Evolutionary conservation across 148 eudicot species (phyloP).

Genomic region (Cornus florida): DNA sequence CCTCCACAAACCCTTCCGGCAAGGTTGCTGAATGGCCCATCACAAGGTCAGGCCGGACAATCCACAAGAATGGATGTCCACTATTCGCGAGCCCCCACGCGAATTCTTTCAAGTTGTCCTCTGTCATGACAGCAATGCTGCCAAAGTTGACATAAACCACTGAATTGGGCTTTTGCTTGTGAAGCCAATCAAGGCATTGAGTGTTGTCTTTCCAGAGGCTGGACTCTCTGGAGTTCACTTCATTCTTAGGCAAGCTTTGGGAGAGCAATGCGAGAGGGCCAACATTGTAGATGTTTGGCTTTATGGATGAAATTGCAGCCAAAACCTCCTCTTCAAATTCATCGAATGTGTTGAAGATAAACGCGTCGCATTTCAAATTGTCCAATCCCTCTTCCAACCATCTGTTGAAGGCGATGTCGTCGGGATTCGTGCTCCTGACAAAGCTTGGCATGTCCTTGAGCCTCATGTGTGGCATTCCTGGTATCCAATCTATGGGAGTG

Average conservation of each 20-base stretch:
- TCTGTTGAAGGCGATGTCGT: slow-evolving; percentile 16
- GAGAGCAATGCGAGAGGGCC: slow-evolving; percentile 7
- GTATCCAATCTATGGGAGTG: slow-evolving; percentile 13
- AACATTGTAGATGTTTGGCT: slow-evolving; percentile 1
- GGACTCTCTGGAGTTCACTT: neutral
- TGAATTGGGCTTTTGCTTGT: neutral
- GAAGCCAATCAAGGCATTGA: slow-evolving; percentile 3
- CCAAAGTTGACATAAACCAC: no score
- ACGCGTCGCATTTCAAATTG: slow-evolving; percentile 2
- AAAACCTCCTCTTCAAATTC: slow-evolving; percentile 1
- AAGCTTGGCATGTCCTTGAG: slow-evolving; percentile 15
- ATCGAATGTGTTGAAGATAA: neutral
- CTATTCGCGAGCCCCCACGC: slow-evolving; percentile 14
- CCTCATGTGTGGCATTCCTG: slow-evolving; percentile 13
- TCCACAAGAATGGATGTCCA: slow-evolving; percentile 9
- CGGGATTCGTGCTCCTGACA: neutral
- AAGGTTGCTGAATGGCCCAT: slow-evolving; percentile 8
- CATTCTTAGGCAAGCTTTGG: neutral
- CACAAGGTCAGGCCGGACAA: neutral
- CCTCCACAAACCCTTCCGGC: neutral
- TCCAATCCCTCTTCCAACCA: slow-evolving; percentile 12
- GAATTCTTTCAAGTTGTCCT: slow-evolving; percentile 1
- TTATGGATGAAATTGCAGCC: neutral
- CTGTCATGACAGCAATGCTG: neutral
- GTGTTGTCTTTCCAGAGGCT: slow-evolving; percentile 14